Evolutionary conservation across 2,329 filamentous ascomycete species (phyloP), one percentile per base, ranked within the genome.

Genomic region (Fusarium sp.): DNA sequence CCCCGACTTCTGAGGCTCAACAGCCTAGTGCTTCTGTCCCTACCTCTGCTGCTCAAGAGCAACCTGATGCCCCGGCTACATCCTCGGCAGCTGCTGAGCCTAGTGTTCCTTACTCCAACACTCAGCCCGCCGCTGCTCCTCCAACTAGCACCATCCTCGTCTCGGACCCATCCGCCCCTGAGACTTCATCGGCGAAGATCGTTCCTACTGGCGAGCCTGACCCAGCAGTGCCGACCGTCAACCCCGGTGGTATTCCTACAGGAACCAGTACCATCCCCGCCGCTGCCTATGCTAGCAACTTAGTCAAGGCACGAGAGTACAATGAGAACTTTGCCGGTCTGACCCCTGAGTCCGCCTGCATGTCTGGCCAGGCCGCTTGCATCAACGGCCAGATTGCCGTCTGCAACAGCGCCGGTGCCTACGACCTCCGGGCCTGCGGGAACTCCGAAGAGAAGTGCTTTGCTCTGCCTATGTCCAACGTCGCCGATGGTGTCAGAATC

Each of bases 381-480:
- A 82, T 89, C 46, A 74, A 79, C 13, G 84, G 85, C 20, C 80
- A 82, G 54, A 72, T 84, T 4, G 86, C 80, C n/a, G 74, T 74
- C 13, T 90, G 87, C 71, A 75, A 77, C 27, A 64, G 67, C 10
- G 62, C 65, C 5, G 82, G 83, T 16, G 73, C 70, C 0, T 89
- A 85, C 70, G 71, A 76, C 4, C 80, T 87, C 16, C 73, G 70
- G 0, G 65, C 75, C 9, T 83, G 83, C 40, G 42, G 38, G 8
- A 51, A 20, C 4, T 9, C 56, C 0, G 54, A 68, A 1, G 78
- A 76, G 9, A 75, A 78, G 51, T 89, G 87, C 75, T 84, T 82
- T 53, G 87, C 85, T 2, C 75, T 89, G 65, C 87, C 87, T 0
- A 83, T 87, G 80, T 82, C 80, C 36, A 82, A 76, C 10, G 80